phyloP scores from a whole-genome alignment of 352 stramenopile genomes.

The Phytophthora ramorum region DNA sequence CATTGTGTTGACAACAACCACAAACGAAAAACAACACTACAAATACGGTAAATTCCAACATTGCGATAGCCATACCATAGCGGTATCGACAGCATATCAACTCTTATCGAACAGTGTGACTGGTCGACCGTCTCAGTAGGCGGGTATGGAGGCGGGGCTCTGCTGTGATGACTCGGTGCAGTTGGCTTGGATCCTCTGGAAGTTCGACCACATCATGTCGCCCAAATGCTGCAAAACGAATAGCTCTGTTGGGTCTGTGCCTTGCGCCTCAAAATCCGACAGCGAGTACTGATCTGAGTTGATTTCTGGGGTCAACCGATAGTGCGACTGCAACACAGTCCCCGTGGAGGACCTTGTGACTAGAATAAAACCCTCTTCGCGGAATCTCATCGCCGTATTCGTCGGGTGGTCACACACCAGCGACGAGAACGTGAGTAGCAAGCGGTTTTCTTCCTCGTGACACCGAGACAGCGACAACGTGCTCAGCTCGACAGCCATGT shows the following conservation, averaged over 20 bases:
- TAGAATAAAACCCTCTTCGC: conserved; percentile 26
- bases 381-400: conserved; percentile 14
- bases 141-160: conserved; percentile 2
- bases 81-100: too few relatives aligned
- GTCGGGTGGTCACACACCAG: conserved; percentile 20
- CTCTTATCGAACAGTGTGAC: too few relatives aligned
- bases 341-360: conserved; percentile 3
- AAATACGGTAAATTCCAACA: background rate
- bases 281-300: background rate
- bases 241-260: conserved; percentile 6
- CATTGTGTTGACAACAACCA: too few relatives aligned
- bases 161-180: conserved; percentile 7
- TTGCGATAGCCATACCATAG: too few relatives aligned
- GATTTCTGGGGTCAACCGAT: conserved; percentile 26
- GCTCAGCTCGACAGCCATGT: conserved; percentile 12
- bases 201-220: conserved; percentile 9
- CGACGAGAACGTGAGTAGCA: conserved; percentile 16
- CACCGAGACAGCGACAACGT: conserved; percentile 19
- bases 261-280: background rate
- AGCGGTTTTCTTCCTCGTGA: conserved; percentile 19
- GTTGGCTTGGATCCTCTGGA: conserved; percentile 9
- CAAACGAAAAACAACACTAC: background rate
- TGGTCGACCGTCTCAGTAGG: background rate
- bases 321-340: conserved; percentile 21
- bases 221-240: conserved; percentile 30